These are phyloP conservation scores for Coemansia guatemalensis DNA, from an alignment of 192 early-diverging fungal genomes.

Conservation along the genomic window DNA sequence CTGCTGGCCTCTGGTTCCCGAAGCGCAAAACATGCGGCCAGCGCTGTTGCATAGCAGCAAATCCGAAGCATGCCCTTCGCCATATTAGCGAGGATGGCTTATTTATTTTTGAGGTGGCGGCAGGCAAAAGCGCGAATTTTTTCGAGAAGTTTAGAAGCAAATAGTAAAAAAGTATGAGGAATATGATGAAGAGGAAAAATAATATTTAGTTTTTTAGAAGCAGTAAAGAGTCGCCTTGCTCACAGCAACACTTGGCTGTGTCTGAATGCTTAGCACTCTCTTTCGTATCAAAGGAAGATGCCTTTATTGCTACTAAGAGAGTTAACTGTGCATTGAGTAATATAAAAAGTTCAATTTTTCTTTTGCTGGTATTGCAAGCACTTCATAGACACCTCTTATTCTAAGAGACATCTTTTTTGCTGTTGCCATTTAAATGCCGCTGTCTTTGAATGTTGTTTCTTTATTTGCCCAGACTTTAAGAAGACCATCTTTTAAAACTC, in stretches of 20 bases:
- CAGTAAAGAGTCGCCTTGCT: neutral
- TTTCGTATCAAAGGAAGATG: neutral
- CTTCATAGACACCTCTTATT: neutral
- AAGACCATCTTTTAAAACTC: neutral
- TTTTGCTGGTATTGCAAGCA: neutral
- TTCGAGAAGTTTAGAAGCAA: neutral
- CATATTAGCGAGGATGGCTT: conserved; percentile 2
- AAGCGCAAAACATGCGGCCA: conserved; percentile 5
- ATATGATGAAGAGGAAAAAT: neutral
- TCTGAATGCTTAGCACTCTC: neutral
- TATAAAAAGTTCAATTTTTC: neutral
- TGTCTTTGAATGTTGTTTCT: neutral
- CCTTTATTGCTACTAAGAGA: conserved; percentile 2
- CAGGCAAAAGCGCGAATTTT: neutral
- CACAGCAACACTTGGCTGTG: neutral
- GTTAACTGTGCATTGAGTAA: neutral
- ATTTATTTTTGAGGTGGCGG: neutral
- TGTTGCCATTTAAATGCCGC: neutral
- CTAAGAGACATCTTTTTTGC: neutral
- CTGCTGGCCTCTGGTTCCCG: neutral
- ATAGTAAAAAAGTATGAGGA: neutral
- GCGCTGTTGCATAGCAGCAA: conserved; percentile 5
- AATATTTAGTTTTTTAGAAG: neutral
- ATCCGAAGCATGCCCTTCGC: neutral
- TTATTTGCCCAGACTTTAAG: neutral